Conservation (phyloP, 257 asterid species). For the Solanum chilense region DNA sequence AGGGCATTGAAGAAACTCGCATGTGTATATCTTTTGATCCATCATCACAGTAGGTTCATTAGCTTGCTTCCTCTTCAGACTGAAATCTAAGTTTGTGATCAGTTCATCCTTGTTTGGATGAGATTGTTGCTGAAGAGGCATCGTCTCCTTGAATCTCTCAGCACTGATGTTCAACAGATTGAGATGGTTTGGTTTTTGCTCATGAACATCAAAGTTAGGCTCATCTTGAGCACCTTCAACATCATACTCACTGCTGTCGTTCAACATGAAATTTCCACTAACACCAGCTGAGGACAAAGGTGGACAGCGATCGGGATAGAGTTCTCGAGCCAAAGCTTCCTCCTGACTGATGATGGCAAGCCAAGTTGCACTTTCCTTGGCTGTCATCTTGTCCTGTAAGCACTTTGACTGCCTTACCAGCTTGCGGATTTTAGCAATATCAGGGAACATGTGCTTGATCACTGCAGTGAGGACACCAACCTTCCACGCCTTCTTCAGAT, state of each 20-base stretch:
- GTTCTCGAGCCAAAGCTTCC: slow-evolving; percentile 65
- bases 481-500: slow-evolving; percentile 76
- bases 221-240: slow-evolving; percentile 56
- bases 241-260: slow-evolving; percentile 66
- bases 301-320: slow-evolving; percentile 59
- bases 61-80: slow-evolving; percentile 48
- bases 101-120: slow-evolving; percentile 31
- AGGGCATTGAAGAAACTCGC: slow-evolving; percentile 66
- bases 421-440: slow-evolving; percentile 75
- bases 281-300: slow-evolving; percentile 40
- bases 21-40: slow-evolving; percentile 57
- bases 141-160: slow-evolving; percentile 26
- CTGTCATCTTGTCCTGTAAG: slow-evolving; percentile 88
- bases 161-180: slow-evolving; percentile 23
- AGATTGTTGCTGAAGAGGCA: slow-evolving; percentile 25
- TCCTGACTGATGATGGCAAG: slow-evolving; percentile 67
- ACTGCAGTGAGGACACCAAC: slow-evolving; percentile 82
- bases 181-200: slow-evolving; percentile 54
- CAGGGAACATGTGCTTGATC: slow-evolving; percentile 79
- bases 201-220: slow-evolving; percentile 40
- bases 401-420: slow-evolving; percentile 82
- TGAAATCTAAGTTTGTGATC: slow-evolving; percentile 35
- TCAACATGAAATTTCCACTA: slow-evolving; percentile 28
- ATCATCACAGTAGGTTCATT: slow-evolving; percentile 25
- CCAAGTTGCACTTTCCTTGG: slow-evolving; percentile 91